phyloP scores from a whole-genome alignment of 331 rosid genomes.

The Rosa hybrid region DNA sequence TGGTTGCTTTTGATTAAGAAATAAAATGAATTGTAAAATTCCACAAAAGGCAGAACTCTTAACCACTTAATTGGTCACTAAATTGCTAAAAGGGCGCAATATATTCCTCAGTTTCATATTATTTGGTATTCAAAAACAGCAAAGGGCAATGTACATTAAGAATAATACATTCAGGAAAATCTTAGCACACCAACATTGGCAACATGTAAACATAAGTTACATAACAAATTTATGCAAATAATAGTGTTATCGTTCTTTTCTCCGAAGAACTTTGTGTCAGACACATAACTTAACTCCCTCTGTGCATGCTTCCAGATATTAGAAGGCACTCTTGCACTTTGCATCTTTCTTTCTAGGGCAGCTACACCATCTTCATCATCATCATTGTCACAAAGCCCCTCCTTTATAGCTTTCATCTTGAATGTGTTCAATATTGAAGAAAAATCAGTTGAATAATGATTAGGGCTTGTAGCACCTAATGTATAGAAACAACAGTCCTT shows the following conservation, averaged over 20 bases:
- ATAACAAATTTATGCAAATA: not conserved
- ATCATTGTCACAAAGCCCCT: conserved; percentile 96
- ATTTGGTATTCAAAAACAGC: too few relatives aligned
- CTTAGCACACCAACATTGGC: not conserved
- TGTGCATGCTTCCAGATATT: conserved; percentile 93
- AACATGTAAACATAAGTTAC: not conserved
- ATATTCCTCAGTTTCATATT: too few relatives aligned
- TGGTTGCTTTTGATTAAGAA: too few relatives aligned
- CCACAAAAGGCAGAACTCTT: too few relatives aligned
- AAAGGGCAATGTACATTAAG: too few relatives aligned
- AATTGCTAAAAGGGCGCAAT: too few relatives aligned
- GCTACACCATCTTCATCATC: conserved; percentile 93
- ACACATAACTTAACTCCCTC: conserved; percentile 76
- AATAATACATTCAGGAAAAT: too few relatives aligned
- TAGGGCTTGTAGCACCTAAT: not conserved
- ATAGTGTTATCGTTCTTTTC: not conserved
- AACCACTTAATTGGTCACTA: too few relatives aligned
- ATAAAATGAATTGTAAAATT: too few relatives aligned
- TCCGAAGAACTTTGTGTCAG: not conserved
- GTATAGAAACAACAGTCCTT: not conserved
- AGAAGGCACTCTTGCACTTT: conserved; percentile 94
- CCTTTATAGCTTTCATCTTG: conserved; percentile 97
- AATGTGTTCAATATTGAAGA: conserved; percentile 25
- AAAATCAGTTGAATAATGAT: conserved; percentile 19
- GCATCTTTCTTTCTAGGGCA: conserved; percentile 89